Percentiles rank a stretch among this genome's conserved stretches.
These are phyloP conservation scores for Dichotomocladium elegans DNA, from an alignment of 371 early-diverging fungal species.

Conservation along the genomic window DNA sequence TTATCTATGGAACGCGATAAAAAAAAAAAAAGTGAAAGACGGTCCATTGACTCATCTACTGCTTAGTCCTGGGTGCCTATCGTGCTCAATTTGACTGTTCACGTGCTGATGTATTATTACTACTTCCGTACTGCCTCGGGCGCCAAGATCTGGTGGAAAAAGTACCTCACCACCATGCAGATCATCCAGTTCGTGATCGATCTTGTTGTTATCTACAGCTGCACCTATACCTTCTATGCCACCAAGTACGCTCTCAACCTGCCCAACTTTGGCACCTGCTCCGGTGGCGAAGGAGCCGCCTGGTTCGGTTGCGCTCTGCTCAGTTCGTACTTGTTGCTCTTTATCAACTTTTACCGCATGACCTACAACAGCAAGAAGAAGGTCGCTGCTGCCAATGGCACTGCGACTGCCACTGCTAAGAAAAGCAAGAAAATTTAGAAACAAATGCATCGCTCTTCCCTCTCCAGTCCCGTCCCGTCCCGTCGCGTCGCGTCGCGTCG, in stretches of 20 bases:
- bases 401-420: conserved; percentile 17
- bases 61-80: conserved; percentile 79
- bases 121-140: conserved; percentile 86
- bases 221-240: conserved; percentile 78
- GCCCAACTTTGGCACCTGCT: conserved; percentile 74
- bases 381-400: conserved; percentile 16
- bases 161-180: conserved; percentile 85
- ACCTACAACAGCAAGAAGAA: conserved; percentile 67
- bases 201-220: conserved; percentile 71
- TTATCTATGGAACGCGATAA: background rate
- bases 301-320: conserved; percentile 78
- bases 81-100: conserved; percentile 80
- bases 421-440: conserved; percentile 39
- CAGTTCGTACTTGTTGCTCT: conserved; percentile 80
- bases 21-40: conserved; percentile 1
- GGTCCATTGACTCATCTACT: conserved; percentile 16
- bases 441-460: background rate
- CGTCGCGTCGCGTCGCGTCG: too few relatives aligned
- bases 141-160: conserved; percentile 90
- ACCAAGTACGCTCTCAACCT: conserved; percentile 63
- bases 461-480: too few relatives aligned
- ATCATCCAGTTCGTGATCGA: conserved; percentile 89
- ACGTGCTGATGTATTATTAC: conserved; percentile 90
- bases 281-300: conserved; percentile 77
- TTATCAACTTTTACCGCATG: conserved; percentile 84